Evolutionary conservation across 805 yeast species (phyloP).

Genomic region (Debaryomyces tyrocola): DNA sequence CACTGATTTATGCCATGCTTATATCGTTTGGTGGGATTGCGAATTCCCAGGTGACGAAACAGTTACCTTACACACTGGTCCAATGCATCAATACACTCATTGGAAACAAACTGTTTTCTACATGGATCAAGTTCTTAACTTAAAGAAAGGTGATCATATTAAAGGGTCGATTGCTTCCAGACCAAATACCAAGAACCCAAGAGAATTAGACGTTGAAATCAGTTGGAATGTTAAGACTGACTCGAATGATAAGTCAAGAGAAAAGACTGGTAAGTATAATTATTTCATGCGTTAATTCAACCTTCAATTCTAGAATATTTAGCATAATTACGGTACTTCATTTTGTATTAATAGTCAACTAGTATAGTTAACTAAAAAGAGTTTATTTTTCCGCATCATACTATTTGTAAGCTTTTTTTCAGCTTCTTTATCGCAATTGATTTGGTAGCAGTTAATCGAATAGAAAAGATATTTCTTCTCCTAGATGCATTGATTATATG

Average conservation of each 20-base stretch:
- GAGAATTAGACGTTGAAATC: slow-evolving; percentile 86
- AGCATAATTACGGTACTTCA: not conserved
- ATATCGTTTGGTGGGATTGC: slow-evolving; percentile 93
- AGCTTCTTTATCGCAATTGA: not conserved
- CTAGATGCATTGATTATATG: not conserved
- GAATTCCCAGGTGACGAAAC: slow-evolving; percentile 74
- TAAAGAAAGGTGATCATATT: slow-evolving; percentile 73
- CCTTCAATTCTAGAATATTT: not conserved
- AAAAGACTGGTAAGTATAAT: slow-evolving; percentile 57
- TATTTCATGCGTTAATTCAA: slow-evolving; percentile 64
- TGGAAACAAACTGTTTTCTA: slow-evolving; percentile 99
- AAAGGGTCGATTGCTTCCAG: slow-evolving; percentile 70
- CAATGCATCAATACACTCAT: slow-evolving; percentile 91
- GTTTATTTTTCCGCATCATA: not conserved
- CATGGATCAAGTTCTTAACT: slow-evolving; percentile 73
- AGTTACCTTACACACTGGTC: slow-evolving; percentile 88
- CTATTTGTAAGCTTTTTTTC: not conserved
- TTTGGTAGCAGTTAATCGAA: not conserved
- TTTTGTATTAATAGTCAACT: not conserved
- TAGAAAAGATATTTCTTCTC: no score
- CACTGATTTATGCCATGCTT: slow-evolving; percentile 82
- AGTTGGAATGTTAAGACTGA: slow-evolving; percentile 52
- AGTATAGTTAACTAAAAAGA: not conserved
- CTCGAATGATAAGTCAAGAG: slow-evolving; percentile 49
- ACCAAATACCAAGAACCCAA: slow-evolving; percentile 77